Base-by-base conservation (phyloP, 148 eudicot genomes). In the Chenopodium suecicum region DNA sequence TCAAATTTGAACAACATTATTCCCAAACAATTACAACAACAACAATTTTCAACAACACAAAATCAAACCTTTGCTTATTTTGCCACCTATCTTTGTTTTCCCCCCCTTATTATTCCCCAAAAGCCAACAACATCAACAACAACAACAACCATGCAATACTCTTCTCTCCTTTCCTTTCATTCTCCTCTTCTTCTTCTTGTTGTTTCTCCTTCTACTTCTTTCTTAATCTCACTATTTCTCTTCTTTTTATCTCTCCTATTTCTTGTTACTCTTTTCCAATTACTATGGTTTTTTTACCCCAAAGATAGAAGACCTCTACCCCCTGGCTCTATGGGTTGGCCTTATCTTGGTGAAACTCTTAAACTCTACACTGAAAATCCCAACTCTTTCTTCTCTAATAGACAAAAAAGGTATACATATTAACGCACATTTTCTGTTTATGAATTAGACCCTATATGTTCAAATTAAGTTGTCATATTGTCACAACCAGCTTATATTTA, bases 321-420 rank as follows among this genome's bases (percentile, higher is more conserved):
- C 0, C 98, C 95, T 60, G 98, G 98, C 10, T 90, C 98, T 13
- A 90, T 94, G 95, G 98, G 98, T 29, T 91, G 91, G 93, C 98
- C 98, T 87, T 94, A 90, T 66, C 83, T 94, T n/a, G 98, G 98
- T 56, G 98, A 94, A 80, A 94, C 98, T 23, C 91, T 94, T 77
- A 87, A 87, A 62, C 98, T 94, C 86, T 94, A 91, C 82, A 82
- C 98, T 23, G 88, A 94, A 79, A 89, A 91, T 71, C 98, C 98
- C 16, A 94, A 90, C 77, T 84, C 90, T 48, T 94, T 94, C 93
- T 94, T 94, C 80, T 90, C 93, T 74, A 83, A 29, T 74, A 75
- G 94, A 73, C 89, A 81, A 64, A 90, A 89, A 82, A 83, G 93
- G 93, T 91, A 79, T 41, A 41, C 5, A 6, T 41, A 6, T 6